Base-by-base conservation (phyloP, 73 alveolate species). In the Durusdinium trenchii region DNA sequence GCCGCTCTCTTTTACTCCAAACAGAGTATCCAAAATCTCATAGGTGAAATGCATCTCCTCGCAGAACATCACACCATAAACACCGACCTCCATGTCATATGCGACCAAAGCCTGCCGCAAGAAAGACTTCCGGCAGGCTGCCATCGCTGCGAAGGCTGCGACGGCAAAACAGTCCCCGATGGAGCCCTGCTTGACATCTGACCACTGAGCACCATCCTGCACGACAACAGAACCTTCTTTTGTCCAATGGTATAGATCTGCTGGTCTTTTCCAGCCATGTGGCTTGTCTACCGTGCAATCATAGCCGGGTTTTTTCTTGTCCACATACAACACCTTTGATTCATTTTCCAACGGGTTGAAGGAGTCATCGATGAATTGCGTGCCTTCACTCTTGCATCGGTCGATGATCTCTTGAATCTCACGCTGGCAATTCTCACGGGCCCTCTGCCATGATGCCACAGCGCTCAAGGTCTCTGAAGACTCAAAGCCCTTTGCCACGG, bases 321-420 rank as follows among this genome's bases (percentile, higher is more conserved):
- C 87, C 43, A 78, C 87, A 40, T 45, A 78, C 32, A 78, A 36
- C 62, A 78, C 87, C 60, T 78, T 40, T 43, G 36, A 23, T 18
- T 78, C 52, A 16, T 78, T 18, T 78, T 78, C 87, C 87, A 78
- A 45, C 16, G 87, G 87, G 48, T 78, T 45, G 42, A 40, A 78
- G 40, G 60, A 40, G 6, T 1, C 10, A 7, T 78, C 87, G 9
- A 42, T 43, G 61, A 14, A 78, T 43, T 43, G 9, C 42, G 12
- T 26, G 61, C 87, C 87, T 60, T 60, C 52, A 35, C 2, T 32
- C 51, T 73, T 82, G 71, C 93, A 46, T 6, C 35, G 35, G 3
- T 83, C 93, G 48, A 83, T 83, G 94, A 83, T 83, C 94, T 85
- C 79, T 42, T 85, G 94, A 18, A 85, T 79, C 43, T 85, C 94